Evolutionary conservation across 768 basidiomycete species (phyloP).

Genomic region (Pilatotrama ljubarskyi): DNA sequence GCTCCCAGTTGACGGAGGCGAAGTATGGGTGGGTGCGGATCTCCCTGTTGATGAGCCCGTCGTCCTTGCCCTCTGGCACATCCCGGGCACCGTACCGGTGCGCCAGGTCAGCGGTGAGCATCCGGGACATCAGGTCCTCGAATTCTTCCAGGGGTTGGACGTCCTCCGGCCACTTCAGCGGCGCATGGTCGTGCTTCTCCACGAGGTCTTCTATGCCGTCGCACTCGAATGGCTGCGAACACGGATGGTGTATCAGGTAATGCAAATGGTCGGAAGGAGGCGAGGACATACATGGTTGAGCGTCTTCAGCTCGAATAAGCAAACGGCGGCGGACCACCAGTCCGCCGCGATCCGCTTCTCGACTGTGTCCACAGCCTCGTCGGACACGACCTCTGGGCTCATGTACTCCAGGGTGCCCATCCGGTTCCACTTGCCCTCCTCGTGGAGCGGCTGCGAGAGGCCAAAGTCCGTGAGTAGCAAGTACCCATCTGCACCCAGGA

Average conservation of each 20-base stretch:
- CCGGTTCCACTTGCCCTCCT: constrained; percentile 31
- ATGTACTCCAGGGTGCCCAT: constrained; percentile 50
- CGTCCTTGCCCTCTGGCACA: not conserved
- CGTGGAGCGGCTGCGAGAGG: constrained; percentile 27
- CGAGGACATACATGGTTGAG: constrained; percentile 32
- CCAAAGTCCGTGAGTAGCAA: constrained; percentile 56
- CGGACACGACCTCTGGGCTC: constrained; percentile 45
- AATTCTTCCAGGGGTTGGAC: not conserved
- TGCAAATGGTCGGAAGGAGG: no score
- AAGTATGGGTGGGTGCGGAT: constrained; percentile 49
- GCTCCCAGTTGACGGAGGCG: constrained; percentile 45
- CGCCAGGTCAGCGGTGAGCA: constrained; percentile 40
- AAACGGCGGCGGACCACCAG: constrained; percentile 56
- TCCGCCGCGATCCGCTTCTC: constrained; percentile 36
- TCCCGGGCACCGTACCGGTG: constrained; percentile 34
- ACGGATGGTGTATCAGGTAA: not conserved
- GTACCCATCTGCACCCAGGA: constrained; percentile 58
- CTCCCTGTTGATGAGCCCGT: constrained; percentile 24
- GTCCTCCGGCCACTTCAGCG: not conserved
- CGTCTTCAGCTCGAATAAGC: constrained; percentile 55
- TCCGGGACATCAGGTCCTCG: constrained; percentile 42
- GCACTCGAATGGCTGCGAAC: constrained; percentile 5
- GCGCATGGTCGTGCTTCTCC: not conserved
- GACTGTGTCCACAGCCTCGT: not conserved
- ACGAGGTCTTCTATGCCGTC: not conserved